phyloP scores from a whole-genome alignment of 805 yeast species.

The Cyberlindnera misumaiensis region DNA sequence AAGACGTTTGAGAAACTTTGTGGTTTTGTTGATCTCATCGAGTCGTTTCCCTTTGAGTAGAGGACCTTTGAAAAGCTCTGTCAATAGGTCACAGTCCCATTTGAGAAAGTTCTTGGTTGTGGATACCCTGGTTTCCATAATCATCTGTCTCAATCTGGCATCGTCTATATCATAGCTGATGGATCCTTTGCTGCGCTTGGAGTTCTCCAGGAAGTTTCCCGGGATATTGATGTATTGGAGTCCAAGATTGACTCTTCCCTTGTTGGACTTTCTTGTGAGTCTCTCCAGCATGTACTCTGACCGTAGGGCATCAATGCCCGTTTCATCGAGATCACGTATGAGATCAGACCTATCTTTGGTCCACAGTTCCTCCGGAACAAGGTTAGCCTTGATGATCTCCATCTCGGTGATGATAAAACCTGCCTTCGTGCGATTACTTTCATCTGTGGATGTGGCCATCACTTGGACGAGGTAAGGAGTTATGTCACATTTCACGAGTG shows the following conservation, averaged over 20 bases:
- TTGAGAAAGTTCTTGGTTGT: slow-evolving; percentile 70
- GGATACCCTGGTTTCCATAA: slow-evolving; percentile 63
- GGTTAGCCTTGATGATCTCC: slow-evolving; percentile 41
- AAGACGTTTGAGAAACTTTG: slow-evolving; percentile 80
- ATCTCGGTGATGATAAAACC: slow-evolving; percentile 60
- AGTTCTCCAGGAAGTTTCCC: slow-evolving; percentile 19
- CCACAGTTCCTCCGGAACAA: slow-evolving; percentile 44
- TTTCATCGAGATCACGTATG: slow-evolving; percentile 11
- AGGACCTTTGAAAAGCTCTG: slow-evolving; percentile 77
- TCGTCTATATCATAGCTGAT: slow-evolving; percentile 40
- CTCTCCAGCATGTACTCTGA: slow-evolving; percentile 44
- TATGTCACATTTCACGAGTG: slow-evolving; percentile 52
- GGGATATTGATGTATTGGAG: slow-evolving; percentile 20
- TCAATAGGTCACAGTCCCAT: slow-evolving; percentile 83
- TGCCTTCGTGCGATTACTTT: slow-evolving; percentile 48
- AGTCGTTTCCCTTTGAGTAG: slow-evolving; percentile 62
- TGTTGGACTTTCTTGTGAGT: slow-evolving; percentile 32
- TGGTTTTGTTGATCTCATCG: slow-evolving; percentile 70
- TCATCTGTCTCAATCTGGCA: slow-evolving; percentile 53
- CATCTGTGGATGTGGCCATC: slow-evolving; percentile 37
- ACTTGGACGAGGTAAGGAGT: slow-evolving; percentile 39
- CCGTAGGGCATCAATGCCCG: slow-evolving; percentile 7
- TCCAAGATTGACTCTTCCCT: slow-evolving; percentile 31
- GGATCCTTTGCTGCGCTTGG: slow-evolving; percentile 14
- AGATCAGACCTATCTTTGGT: slow-evolving; percentile 31